phyloP scores from a whole-genome alignment of 2,329 filamentous ascomycete species.

The Xylariales sp. region DNA sequence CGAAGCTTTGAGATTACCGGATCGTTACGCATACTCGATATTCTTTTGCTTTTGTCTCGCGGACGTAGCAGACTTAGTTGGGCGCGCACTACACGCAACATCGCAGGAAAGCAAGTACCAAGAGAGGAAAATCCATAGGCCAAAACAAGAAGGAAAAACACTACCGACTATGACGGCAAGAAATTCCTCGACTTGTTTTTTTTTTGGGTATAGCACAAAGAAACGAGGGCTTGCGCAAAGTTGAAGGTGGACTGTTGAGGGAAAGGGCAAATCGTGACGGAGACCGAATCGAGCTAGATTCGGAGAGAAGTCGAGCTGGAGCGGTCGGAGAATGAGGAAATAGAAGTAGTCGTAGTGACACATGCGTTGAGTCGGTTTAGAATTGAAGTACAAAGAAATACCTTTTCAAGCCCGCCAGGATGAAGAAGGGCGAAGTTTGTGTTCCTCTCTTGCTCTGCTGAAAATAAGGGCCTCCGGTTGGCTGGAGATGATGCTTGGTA shows the following conservation, averaged over 20 bases:
- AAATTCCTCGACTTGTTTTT: neutral
- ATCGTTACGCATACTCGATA: conserved; percentile 16
- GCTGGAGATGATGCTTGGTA: neutral
- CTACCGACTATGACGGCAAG: conserved; percentile 2
- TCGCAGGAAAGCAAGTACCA: conserved; percentile 5
- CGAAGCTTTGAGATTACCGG: conserved; percentile 26
- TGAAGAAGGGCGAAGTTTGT: neutral
- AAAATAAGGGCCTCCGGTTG: neutral
- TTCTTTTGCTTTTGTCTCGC: conserved; percentile 7
- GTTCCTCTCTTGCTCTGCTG: neutral
- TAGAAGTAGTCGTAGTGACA: conserved; percentile 30
- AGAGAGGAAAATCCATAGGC: conserved; percentile 6
- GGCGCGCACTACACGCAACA: conserved; percentile 17
- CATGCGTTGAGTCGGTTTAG: conserved; percentile 34
- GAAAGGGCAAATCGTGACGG: conserved; percentile 26
- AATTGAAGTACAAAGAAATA: conserved; percentile 29
- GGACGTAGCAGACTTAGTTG: conserved; percentile 17
- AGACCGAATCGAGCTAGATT: conserved; percentile 14
- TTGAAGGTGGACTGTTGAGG: conserved; percentile 24
- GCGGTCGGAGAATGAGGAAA: conserved; percentile 23
- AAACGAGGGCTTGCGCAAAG: conserved; percentile 11
- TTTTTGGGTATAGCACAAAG: neutral
- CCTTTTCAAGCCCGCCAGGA: no score
- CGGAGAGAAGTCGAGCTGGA: conserved; percentile 20
- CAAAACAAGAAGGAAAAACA: neutral